Evolutionary conservation across 108 stramenopile genomes (phyloP).

Genomic region (Pinguiococcus pyrenoidosus): DNA sequence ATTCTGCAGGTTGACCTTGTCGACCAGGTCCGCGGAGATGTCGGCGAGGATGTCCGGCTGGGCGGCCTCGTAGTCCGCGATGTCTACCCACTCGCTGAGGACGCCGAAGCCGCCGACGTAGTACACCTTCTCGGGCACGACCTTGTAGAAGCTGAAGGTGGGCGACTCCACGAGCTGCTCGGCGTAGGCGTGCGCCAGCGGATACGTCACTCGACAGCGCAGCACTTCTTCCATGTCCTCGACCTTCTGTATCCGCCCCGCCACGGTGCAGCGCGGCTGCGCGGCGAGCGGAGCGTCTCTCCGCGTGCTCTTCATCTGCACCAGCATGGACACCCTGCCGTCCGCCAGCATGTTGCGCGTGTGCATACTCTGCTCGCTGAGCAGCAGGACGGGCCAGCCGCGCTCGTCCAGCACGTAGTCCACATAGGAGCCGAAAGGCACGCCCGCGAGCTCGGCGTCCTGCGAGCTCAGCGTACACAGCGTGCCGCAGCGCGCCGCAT

Average conservation of each 20-base stretch:
- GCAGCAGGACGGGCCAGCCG: conserved; percentile 78
- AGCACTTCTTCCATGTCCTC: conserved; percentile 59
- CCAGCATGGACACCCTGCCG: not conserved
- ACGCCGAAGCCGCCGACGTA: conserved; percentile 95
- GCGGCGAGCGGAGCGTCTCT: conserved; percentile 19
- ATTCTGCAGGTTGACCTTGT: conserved; percentile 43
- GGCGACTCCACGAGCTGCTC: conserved; percentile 86
- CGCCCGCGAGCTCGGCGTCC: conserved; percentile 58
- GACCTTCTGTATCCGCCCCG: conserved; percentile 61
- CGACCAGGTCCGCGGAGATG: conserved; percentile 62
- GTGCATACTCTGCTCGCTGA: conserved; percentile 86
- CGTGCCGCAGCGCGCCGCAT: conserved; percentile 31
- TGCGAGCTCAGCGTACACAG: conserved; percentile 27
- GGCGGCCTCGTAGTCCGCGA: conserved; percentile 62
- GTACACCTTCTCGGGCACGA: conserved; percentile 69
- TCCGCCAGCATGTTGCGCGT: conserved; percentile 68
- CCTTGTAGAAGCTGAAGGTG: conserved; percentile 76
- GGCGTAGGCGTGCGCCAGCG: conserved; percentile 67
- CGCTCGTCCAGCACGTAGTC: conserved; percentile 88
- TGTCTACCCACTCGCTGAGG: conserved; percentile 72
- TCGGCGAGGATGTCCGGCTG: conserved; percentile 82
- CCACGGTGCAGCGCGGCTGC: conserved; percentile 80
- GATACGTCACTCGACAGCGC: conserved; percentile 37
- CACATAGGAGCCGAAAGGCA: conserved; percentile 85
- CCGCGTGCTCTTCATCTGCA: conserved; percentile 15